These are phyloP conservation scores for Psophocarpus tetragonolobus DNA, from an alignment of 306 rosid species.

Conservation along the genomic window DNA sequence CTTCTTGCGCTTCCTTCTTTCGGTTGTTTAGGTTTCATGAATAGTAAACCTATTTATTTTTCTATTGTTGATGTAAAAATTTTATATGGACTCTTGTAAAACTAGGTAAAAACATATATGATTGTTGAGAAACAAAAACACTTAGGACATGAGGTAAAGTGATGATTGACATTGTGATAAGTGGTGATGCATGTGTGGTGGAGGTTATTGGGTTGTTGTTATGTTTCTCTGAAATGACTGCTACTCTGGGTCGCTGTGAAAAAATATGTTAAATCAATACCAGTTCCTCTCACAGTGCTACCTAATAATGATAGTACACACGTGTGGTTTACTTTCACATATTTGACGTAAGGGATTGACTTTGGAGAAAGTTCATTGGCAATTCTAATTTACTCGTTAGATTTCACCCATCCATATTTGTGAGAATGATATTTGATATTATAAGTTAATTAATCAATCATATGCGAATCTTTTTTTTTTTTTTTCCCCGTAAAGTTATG, in stretches of 20 bases:
- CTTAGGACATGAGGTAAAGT: neutral
- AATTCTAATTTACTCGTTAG: neutral
- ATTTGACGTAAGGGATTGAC: neutral
- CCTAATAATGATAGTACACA: neutral
- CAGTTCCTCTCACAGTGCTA: neutral
- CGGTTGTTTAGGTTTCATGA: neutral
- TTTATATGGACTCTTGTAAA: neutral
- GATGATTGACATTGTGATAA: neutral
- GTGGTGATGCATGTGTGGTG: conserved; percentile 21
- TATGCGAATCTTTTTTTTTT: neutral
- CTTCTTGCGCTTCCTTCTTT: neutral
- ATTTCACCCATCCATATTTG: neutral
- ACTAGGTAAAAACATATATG: neutral
- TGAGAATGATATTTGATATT: neutral
- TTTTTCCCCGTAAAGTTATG: neutral
- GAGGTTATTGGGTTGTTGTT: conserved; percentile 19
- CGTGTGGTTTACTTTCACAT: neutral
- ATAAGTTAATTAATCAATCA: too few species aligned
- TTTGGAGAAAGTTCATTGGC: neutral
- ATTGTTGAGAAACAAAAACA: neutral
- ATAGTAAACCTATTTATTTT: neutral
- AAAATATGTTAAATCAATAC: neutral
- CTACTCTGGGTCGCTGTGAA: neutral
- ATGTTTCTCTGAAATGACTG: neutral
- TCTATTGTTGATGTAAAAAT: neutral